phyloP scores from a whole-genome alignment of 78 protist genomes.

The Dictyostelium discoideum region dicty_2.7 NC_007088.5:7767001-7767500 shows the following conservation, averaged over 20 bases:
- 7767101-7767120: background rate
- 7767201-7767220: slow-evolving; percentile 14
- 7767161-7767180: slow-evolving; percentile 6
- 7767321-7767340: background rate
- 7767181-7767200: slow-evolving; percentile 19
- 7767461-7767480: background rate
- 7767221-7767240: slow-evolving; percentile 54
- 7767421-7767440: slow-evolving; percentile 33
- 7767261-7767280: slow-evolving; percentile 9
- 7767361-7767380: background rate
- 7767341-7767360: slow-evolving; percentile 1
- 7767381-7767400: slow-evolving; percentile 1
- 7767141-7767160: background rate
- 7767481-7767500: background rate
- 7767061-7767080: slow-evolving; percentile 19
- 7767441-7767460: background rate
- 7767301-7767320: slow-evolving; percentile 23
- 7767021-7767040: background rate
- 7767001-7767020: background rate
- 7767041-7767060: slow-evolving; percentile 33
- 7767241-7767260: background rate
- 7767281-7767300: slow-evolving; percentile 32
- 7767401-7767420: background rate
- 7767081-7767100: slow-evolving; percentile 2
- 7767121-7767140: background rate